These are phyloP conservation scores for Hypoxylon lienhwacheense DNA, from an alignment of 495 filamentous ascomycete species.

Conservation along the genomic window DNA sequence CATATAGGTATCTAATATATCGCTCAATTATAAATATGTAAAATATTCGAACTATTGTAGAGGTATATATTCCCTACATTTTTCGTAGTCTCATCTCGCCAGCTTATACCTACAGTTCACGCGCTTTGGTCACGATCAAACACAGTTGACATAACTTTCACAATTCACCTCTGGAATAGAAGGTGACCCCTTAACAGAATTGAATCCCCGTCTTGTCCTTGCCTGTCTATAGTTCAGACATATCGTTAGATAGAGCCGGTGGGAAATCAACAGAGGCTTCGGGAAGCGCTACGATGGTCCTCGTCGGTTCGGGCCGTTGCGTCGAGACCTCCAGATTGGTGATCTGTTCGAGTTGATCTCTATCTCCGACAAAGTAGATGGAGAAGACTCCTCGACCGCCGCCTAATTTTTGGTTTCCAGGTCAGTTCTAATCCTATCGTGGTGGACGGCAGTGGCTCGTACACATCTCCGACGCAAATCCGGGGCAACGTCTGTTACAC, in stretches of 20 bases:
- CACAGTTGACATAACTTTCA: background rate
- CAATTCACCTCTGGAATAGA: no score
- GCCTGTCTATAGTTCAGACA: background rate
- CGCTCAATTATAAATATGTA: no score
- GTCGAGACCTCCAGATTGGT: background rate
- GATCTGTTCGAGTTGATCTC: background rate
- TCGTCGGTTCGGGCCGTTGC: background rate
- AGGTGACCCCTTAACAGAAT: no score
- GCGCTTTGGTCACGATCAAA: background rate
- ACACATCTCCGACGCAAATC: conserved; percentile 14
- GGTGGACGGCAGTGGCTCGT: background rate
- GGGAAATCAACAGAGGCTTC: background rate
- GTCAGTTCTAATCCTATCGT: background rate
- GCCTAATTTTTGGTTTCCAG: conserved; percentile 10
- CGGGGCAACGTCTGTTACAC: conserved; percentile 12
- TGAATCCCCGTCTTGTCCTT: background rate
- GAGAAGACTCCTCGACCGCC: conserved; percentile 22
- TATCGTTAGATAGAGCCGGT: background rate
- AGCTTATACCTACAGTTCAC: no score
- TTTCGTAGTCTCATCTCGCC: no score
- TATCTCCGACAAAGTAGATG: background rate
- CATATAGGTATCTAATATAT: no score
- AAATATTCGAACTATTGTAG: no score
- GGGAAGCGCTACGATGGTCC: background rate
- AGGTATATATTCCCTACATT: no score